Percentiles rank a stretch among this genome's conserved stretches.
Evolutionary conservation across 352 stramenopile species (phyloP).

Genomic region (Phytophthora citrophthora): DNA sequence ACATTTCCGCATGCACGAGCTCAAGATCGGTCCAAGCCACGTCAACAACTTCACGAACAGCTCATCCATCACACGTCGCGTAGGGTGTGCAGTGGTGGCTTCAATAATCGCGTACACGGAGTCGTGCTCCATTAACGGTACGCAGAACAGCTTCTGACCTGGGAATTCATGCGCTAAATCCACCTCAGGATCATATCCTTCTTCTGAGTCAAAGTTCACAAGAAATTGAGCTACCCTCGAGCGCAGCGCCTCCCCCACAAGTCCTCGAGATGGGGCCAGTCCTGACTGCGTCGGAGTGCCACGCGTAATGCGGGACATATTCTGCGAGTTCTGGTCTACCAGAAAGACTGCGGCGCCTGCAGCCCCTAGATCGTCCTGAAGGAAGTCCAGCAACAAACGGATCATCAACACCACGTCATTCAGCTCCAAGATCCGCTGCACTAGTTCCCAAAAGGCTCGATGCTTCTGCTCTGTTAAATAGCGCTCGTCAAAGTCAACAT

Average conservation of each 20-base stretch:
- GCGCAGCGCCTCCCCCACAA: constrained; percentile 57
- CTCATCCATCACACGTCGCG: constrained; percentile 55
- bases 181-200: constrained; percentile 66
- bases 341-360: constrained; percentile 69
- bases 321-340: constrained; percentile 75
- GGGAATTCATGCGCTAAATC: constrained; percentile 66
- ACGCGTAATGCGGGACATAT: constrained; percentile 77
- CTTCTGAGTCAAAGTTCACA: constrained; percentile 53
- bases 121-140: constrained; percentile 74
- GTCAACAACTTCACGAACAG: constrained; percentile 78
- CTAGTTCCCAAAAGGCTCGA: constrained; percentile 78
- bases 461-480: constrained; percentile 70
- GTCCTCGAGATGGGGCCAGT: constrained; percentile 51
- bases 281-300: constrained; percentile 55
- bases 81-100: constrained; percentile 51
- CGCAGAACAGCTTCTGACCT: constrained; percentile 74
- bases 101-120: constrained; percentile 84
- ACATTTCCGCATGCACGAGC: constrained; percentile 84
- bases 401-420: constrained; percentile 86
- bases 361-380: constrained; percentile 61
- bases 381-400: constrained; percentile 67
- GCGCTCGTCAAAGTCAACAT: constrained; percentile 34
- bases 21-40: constrained; percentile 83
- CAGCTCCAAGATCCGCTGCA: constrained; percentile 66
- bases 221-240: constrained; percentile 41